These are phyloP conservation scores for Teratosphaeriaceae sp. DNA, from an alignment of 2,329 filamentous ascomycete genomes.

Conservation along the genomic window DNA sequence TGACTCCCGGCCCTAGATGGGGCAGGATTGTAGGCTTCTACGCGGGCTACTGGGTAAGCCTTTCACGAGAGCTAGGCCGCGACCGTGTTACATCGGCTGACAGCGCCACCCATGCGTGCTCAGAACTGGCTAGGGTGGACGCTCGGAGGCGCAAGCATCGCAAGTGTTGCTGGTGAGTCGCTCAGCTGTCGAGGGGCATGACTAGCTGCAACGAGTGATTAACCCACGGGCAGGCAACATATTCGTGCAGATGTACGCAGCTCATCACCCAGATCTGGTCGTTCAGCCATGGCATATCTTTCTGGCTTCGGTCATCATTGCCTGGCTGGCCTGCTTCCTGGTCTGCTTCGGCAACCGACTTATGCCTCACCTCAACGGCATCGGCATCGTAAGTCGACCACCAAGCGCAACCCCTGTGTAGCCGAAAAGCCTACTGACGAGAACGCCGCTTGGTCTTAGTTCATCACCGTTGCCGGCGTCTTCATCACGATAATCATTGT, in stretches of 20 bases:
- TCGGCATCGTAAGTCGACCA: too few relatives aligned
- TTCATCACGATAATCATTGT: not conserved
- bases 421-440: too few relatives aligned
- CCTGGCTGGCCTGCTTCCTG: not conserved
- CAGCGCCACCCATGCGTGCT: too few relatives aligned
- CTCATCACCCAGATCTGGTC: not conserved
- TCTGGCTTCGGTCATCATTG: not conserved
- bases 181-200: not conserved
- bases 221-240: not conserved
- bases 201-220: not conserved
- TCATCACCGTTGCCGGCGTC: conserved; percentile 1
- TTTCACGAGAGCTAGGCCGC: too few relatives aligned
- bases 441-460: too few relatives aligned
- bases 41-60: not conserved
- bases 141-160: not conserved
- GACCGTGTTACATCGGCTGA: too few relatives aligned
- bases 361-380: not conserved
- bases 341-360: conserved; percentile 1
- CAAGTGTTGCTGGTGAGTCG: not conserved
- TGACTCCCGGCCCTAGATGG: not conserved
- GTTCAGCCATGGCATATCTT: conserved; percentile 1
- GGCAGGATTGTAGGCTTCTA: not conserved
- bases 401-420: too few relatives aligned
- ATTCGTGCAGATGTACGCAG: conserved; percentile 1
- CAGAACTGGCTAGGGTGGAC: conserved; percentile 1